Evolutionary conservation across 345 rosid species (phyloP), one percentile per base, ranked within the genome.

Genomic region (Eucalyptus leucophloia): DNA sequence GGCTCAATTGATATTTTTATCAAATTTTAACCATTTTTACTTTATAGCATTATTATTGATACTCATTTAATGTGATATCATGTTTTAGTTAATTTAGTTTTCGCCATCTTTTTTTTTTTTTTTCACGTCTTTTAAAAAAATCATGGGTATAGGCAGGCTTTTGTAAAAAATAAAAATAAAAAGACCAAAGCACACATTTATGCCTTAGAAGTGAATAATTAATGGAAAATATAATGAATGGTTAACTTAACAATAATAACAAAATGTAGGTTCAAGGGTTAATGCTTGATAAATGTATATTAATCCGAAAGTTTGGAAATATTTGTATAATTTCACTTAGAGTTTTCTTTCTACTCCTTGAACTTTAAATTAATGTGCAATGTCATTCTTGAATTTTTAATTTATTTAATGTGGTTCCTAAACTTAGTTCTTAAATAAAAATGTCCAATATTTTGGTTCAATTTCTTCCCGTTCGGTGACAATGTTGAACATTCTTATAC

Each of bases 291-390:
- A 34, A 72, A 34, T n/a, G 44, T 72, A 26, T 34, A 37, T 34
- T 34, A 34, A 5, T 30, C 18, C 18, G 15, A 24, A 56, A 56
- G 30, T 24, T 56, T 56, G 30, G 6, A 28, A 60, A 0, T 26
- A 12, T 60, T 60, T 28, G 67, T 60, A 60, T 28, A 60, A 60
- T 60, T 28, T 28, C 67, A 60, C 67, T 60, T 26, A 60, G 7
- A 28, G n/a, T 28, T 0, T 60, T 60, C 16, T 26, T 60, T 0
- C 12, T 60, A 26, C 0, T 58, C 4, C 0, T 2, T 24, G 0
- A 56, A 24, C 3, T 56, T 56, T 56, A 56, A 10, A 24, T 23
- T 56, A 0, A 9, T 56, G 7, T 56, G 14, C 3, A 0, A 56
- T 56, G 6, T 0, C 30, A 23, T 5, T 4, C 1, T 11, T 23